Base-by-base conservation (phyloP, 441 rosid genomes). In the Geranium incanum region DNA sequence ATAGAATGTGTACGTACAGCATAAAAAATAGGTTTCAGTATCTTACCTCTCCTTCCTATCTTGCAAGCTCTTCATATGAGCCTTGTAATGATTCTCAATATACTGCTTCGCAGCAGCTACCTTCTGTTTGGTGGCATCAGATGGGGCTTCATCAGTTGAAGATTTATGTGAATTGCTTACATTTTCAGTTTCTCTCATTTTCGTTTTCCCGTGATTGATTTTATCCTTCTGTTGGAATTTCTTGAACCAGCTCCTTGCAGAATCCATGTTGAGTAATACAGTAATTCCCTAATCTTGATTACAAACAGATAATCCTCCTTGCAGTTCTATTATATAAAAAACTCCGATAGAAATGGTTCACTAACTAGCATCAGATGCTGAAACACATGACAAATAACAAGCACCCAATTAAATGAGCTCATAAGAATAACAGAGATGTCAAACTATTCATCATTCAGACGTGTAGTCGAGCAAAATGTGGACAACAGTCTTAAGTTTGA, bases 61-160 rank as follows among this genome's bases (percentile, higher is more conserved):
- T 16, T 41, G 76, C 66, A 76, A 68, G 33, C 72, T 72, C 66
- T 68, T 76, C 72, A 68, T 72, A 18, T 76, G 79, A 15, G 75
- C 66, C 62, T 70, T 69, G 70, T 76, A 76, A 45, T 76, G 79
- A 71, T 57, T 72, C 75, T 76, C 79, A 71, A 76, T 76, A 67
- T 67, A 76, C 66, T 76, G 76, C 70, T 76, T 72, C 39, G 79
- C 79, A 0, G 79, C 79, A 23, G 79, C 79, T 7, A 76, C 79
- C 70, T 68, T 72, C 73, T 76, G 72, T 69, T 71, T 72, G 41
- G 79, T 76, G 28, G 38, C 67, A 63, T 63, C 38, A 28, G 67
- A 63, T 7, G 67, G 67, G 0, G 67, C 67, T 12, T 63, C 67
- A 9, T 63, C 67, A 3, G 3, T 63, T 1, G 38, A 8, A 23